Evolutionary conservation across 2,329 filamentous ascomycete species (phyloP).

Genomic region (Colletotrichum spinosum): DNA sequence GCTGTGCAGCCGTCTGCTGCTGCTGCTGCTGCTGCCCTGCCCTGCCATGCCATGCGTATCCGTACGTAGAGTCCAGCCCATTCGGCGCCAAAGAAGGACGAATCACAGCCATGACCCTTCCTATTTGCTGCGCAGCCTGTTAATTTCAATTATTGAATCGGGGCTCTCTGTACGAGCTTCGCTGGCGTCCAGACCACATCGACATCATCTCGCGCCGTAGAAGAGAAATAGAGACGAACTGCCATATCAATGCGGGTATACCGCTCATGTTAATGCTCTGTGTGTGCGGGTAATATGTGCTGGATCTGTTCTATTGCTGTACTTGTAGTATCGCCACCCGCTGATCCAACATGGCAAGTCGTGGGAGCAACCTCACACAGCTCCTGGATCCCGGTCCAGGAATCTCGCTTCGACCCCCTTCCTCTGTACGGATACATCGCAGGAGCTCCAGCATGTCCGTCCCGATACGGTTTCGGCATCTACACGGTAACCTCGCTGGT

Average conservation of each 20-base stretch:
- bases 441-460: not conserved
- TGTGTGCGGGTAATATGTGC: too few relatives aligned
- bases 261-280: not conserved
- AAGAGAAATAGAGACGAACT: not conserved
- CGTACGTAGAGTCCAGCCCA: too few relatives aligned
- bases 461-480: conserved; percentile 17
- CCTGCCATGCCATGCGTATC: too few relatives aligned
- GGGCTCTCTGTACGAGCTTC: not conserved
- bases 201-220: not conserved
- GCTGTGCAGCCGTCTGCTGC: not conserved
- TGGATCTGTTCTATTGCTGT: too few relatives aligned
- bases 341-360: too few relatives aligned
- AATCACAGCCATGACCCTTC: conserved; percentile 19
- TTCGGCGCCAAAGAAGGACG: conserved; percentile 33
- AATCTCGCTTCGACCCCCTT: too few relatives aligned
- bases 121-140: conserved; percentile 23
- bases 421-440: not conserved
- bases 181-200: not conserved
- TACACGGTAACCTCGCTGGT: conserved; percentile 1
- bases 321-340: too few relatives aligned
- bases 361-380: too few relatives aligned
- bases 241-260: not conserved
- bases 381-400: too few relatives aligned
- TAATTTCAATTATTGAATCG: conserved; percentile 10
- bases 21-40: not conserved